A percentile compares a stretch with the other conserved stretches of the same genome.
Evolutionary conservation across 805 yeast genomes (phyloP).

Genomic region (Starmerella roubikii): DNA sequence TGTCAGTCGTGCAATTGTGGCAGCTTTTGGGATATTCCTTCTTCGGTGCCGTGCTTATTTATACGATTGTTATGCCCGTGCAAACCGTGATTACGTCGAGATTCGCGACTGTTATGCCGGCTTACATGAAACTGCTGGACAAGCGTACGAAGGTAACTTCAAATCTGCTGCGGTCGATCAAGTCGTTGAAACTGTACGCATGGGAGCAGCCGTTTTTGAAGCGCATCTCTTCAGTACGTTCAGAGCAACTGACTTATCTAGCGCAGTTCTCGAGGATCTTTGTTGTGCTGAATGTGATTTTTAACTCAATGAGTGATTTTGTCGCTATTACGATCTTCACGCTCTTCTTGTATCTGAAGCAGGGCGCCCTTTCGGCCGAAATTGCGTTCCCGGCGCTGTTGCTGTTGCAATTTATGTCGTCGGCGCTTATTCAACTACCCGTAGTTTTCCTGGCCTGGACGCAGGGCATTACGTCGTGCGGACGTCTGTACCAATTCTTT

Average conservation of each 20-base stretch:
- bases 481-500: constrained; percentile 58
- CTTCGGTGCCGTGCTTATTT: constrained; percentile 78
- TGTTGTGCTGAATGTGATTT: constrained; percentile 28
- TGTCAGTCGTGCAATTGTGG: constrained; percentile 63
- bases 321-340: constrained; percentile 85
- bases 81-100: constrained; percentile 51
- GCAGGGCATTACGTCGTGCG: constrained; percentile 52
- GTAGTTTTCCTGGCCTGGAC: constrained; percentile 69
- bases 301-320: constrained; percentile 59
- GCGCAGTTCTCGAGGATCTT: constrained; percentile 51
- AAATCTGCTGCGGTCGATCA: constrained; percentile 77
- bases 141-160: constrained; percentile 75
- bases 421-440: constrained; percentile 85
- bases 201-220: constrained; percentile 85
- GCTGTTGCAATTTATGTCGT: constrained; percentile 54
- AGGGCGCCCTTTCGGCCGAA: constrained; percentile 67
- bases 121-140: constrained; percentile 78
- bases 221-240: constrained; percentile 53
- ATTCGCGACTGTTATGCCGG: constrained; percentile 52
- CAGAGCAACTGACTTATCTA: constrained; percentile 70
- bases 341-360: constrained; percentile 48
- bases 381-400: constrained; percentile 56
- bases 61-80: constrained; percentile 62
- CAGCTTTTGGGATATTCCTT: constrained; percentile 64
- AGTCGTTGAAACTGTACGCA: constrained; percentile 82